These are phyloP conservation scores for Fragaria iinumae DNA, from an alignment of 306 rosid genomes.

Conservation along the genomic window DNA sequence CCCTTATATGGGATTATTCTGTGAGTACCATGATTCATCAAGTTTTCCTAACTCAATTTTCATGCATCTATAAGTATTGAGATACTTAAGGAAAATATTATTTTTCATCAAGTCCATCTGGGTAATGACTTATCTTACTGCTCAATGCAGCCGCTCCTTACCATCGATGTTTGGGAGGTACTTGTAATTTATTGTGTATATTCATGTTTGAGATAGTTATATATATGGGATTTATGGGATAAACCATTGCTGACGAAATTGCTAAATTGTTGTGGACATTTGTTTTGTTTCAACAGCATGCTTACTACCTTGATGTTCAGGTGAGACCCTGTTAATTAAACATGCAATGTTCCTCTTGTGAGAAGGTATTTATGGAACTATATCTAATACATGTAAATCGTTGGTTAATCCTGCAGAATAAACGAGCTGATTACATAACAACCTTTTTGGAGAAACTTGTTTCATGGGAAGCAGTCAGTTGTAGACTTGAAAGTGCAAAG, in stretches of 20 bases:
- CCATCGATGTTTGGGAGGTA: slow-evolving; percentile 98
- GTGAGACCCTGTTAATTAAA: slow-evolving; percentile 42
- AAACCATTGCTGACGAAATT: slow-evolving; percentile 13
- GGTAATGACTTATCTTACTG: slow-evolving; percentile 25
- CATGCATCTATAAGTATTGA: neutral
- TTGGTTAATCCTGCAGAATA: slow-evolving; percentile 45
- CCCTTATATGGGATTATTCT: slow-evolving; percentile 68
- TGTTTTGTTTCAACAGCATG: slow-evolving; percentile 67
- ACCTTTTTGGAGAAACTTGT: slow-evolving; percentile 72
- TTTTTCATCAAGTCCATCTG: neutral
- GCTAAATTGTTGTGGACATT: slow-evolving; percentile 23
- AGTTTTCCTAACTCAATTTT: slow-evolving; percentile 4
- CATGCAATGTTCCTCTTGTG: slow-evolving; percentile 4
- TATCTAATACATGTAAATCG: slow-evolving; percentile 18
- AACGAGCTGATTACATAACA: slow-evolving; percentile 63
- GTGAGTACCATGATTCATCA: slow-evolving; percentile 41
- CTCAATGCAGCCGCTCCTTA: slow-evolving; percentile 84
- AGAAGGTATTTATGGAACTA: neutral
- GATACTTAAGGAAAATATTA: neutral
- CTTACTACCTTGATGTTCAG: slow-evolving; percentile 87
- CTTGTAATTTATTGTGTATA: slow-evolving; percentile 14
- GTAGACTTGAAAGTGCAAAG: slow-evolving; percentile 69
- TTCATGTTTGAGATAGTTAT: slow-evolving; percentile 6
- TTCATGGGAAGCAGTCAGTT: slow-evolving; percentile 78
- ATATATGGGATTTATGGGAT: neutral